Evolutionary conservation across 345 rosid genomes (phyloP).

Genomic region (Hibiscus syriacus): DNA sequence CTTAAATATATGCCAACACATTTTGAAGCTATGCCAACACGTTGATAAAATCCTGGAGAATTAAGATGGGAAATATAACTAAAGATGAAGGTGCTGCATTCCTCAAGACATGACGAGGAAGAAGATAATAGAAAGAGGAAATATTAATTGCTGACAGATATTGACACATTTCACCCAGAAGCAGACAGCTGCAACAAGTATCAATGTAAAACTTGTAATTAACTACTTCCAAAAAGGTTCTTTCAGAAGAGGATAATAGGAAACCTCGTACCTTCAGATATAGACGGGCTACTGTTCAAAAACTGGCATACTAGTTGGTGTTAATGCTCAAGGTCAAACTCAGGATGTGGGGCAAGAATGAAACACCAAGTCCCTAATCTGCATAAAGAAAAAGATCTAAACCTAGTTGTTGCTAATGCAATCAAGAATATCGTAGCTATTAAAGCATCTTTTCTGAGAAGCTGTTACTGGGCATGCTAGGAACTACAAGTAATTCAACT

Average conservation of each 20-base stretch:
- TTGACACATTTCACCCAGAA: not conserved
- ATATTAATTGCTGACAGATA: not conserved
- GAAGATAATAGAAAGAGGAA: not conserved
- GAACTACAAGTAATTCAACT: not conserved
- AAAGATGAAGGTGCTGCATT: not conserved
- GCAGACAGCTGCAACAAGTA: not conserved
- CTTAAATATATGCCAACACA: not conserved
- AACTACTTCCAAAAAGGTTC: not conserved
- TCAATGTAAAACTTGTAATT: not conserved
- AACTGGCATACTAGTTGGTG: constrained; percentile 21
- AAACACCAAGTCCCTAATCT: constrained; percentile 43
- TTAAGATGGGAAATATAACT: constrained; percentile 1
- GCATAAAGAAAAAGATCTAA: constrained; percentile 50
- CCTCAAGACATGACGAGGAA: not conserved
- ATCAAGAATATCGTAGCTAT: constrained; percentile 9
- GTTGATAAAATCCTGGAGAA: not conserved
- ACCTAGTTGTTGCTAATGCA: constrained; percentile 39
- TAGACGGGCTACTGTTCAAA: constrained; percentile 26
- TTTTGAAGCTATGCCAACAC: not conserved
- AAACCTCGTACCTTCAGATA: constrained; percentile 33
- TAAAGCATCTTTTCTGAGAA: constrained; percentile 14
- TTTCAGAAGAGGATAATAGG: constrained; percentile 9
- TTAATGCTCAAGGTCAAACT: constrained; percentile 15
- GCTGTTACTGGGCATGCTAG: not conserved
- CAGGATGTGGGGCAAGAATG: constrained; percentile 12